These are phyloP conservation scores for Arachnopeziza araneosa DNA, from an alignment of 2,329 filamentous ascomycete species.

Conservation along the genomic window DNA sequence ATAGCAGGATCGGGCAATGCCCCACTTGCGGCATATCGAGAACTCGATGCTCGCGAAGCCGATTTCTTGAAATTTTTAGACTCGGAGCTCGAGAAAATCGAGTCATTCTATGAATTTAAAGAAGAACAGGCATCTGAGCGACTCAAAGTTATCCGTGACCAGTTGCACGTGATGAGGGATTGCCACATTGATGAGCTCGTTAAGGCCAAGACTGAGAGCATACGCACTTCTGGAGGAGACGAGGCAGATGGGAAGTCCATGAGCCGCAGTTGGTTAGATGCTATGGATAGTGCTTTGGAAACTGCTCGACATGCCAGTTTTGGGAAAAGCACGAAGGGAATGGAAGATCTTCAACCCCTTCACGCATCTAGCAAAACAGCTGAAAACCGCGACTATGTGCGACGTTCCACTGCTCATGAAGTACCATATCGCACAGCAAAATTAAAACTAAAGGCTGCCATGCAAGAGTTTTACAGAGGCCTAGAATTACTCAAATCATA, in stretches of 20 bases:
- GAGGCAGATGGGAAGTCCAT: conserved; percentile 3
- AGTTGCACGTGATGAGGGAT: conserved; percentile 87
- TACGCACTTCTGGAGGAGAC: background rate
- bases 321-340: background rate
- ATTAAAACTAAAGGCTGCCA: conserved; percentile 77
- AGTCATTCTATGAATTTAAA: conserved; percentile 78
- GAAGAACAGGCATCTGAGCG: conserved; percentile 75
- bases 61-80: conserved; percentile 84
- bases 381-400: conserved; percentile 40
- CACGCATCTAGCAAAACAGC: conserved; percentile 24
- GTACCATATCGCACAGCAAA: conserved; percentile 85
- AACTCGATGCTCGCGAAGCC: conserved; percentile 44
- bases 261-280: background rate
- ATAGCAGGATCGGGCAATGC: background rate
- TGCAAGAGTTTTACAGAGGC: conserved; percentile 87
- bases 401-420: conserved; percentile 40
- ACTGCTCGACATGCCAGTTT: background rate
- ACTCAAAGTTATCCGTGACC: conserved; percentile 63
- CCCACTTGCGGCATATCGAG: background rate
- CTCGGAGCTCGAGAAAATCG: conserved; percentile 75
- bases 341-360: background rate
- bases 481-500: conserved; percentile 88
- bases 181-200: conserved; percentile 64
- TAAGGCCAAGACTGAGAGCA: background rate
- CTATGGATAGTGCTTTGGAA: background rate